Percentiles rank a stretch among this genome's conserved stretches.
Evolutionary conservation across 129 eudicot genomes (phyloP).

Genomic region (Chrysanthemum lavandulifolium): DNA sequence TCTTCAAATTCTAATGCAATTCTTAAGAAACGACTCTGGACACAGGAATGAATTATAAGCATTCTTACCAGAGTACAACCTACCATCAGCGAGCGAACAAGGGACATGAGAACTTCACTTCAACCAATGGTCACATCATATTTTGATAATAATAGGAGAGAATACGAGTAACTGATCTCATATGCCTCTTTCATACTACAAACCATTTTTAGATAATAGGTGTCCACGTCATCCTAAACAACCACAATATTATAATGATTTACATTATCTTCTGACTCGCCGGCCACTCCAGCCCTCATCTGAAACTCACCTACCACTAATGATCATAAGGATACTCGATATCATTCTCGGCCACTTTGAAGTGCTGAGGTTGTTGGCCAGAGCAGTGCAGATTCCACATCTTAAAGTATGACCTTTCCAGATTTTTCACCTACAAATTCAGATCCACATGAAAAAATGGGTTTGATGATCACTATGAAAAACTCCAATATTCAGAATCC

Average conservation of each 20-base stretch:
- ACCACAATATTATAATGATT: slow-evolving; percentile 21
- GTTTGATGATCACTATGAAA: background rate
- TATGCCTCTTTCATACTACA: slow-evolving; percentile 24
- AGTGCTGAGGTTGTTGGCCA: slow-evolving; percentile 78
- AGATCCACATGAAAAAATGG: slow-evolving; percentile 3
- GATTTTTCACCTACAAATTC: slow-evolving; percentile 63
- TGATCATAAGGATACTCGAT: slow-evolving; percentile 72
- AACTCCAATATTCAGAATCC: background rate
- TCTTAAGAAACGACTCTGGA: background rate
- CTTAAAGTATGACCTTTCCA: slow-evolving; percentile 80
- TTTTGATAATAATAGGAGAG: slow-evolving; percentile 1
- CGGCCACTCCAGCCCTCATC: slow-evolving; percentile 9
- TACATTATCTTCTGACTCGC: slow-evolving; percentile 17
- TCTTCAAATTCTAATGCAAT: too few relatives aligned
- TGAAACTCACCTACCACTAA: slow-evolving; percentile 34
- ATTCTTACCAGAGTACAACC: slow-evolving; percentile 3
- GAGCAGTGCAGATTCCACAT: slow-evolving; percentile 96
- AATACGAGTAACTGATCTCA: slow-evolving; percentile 9
- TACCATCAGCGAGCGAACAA: background rate
- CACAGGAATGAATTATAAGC: background rate
- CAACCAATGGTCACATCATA: slow-evolving; percentile 12
- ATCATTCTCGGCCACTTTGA: slow-evolving; percentile 81
- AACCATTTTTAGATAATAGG: slow-evolving; percentile 19
- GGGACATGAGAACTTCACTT: background rate
- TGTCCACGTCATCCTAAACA: slow-evolving; percentile 20